These are phyloP conservation scores for Suillus fuscotomentosus DNA, from an alignment of 768 basidiomycete species.

Conservation along the genomic window DNA sequence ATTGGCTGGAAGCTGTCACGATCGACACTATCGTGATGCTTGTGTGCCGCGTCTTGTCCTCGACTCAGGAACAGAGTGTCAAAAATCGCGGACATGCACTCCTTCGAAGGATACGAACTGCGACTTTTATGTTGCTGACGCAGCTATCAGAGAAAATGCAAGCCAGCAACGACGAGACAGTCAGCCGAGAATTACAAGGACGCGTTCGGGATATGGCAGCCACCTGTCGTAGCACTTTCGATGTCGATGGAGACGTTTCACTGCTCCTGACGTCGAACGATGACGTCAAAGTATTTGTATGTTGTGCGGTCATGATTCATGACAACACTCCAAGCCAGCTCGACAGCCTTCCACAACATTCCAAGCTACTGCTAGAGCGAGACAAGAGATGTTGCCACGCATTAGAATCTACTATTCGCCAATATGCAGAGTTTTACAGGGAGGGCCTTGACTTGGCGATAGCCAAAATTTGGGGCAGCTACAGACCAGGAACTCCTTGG, in stretches of 20 bases:
- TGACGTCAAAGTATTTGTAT: slow-evolving; percentile 24
- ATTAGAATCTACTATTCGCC: slow-evolving; percentile 16
- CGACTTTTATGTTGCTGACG: slow-evolving; percentile 35
- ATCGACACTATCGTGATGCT: slow-evolving; percentile 35
- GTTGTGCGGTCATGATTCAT: slow-evolving; percentile 25
- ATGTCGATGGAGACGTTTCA: slow-evolving; percentile 18
- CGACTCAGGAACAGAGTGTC: slow-evolving; percentile 13
- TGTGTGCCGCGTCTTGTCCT: slow-evolving; percentile 35
- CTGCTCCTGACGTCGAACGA: slow-evolving; percentile 16
- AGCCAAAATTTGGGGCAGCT: slow-evolving; percentile 19
- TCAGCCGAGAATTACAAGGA: slow-evolving; percentile 15
- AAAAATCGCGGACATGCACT: slow-evolving; percentile 20
- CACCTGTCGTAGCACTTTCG: slow-evolving; percentile 36
- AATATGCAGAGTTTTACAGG: slow-evolving; percentile 1
- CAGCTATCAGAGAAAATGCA: slow-evolving; percentile 29
- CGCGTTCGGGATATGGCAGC: slow-evolving; percentile 37
- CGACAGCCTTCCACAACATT: slow-evolving; percentile 8
- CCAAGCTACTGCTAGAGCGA: slow-evolving; percentile 23
- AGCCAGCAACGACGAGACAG: slow-evolving; percentile 4
- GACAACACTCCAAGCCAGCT: slow-evolving; percentile 21
- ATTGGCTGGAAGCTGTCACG: slow-evolving; percentile 38
- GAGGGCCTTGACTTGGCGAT: slow-evolving; percentile 21
- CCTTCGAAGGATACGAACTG: slow-evolving; percentile 30
- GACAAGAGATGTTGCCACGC: slow-evolving; percentile 29
- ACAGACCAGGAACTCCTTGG: slow-evolving; percentile 26